Evolutionary conservation across 495 filamentous ascomycete genomes (phyloP), one percentile per base, ranked within the genome.

Genomic region (Pseudevernia furfuracea): DNA sequence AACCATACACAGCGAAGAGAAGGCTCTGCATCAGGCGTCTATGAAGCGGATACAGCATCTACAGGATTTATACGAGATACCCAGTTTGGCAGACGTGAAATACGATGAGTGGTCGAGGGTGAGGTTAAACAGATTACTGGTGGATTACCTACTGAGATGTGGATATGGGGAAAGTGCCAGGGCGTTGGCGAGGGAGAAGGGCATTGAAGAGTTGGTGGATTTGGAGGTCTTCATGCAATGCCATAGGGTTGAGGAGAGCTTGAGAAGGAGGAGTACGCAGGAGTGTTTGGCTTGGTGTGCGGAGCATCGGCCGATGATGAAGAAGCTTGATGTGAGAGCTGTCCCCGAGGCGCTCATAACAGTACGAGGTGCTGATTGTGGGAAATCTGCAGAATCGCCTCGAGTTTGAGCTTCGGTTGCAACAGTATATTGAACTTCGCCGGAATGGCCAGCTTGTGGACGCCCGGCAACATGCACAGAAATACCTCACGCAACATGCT

Each of bases 351-450:
- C 38, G 19, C 25, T 34, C 30, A 23, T 7, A 10, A 52, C n/a
- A 8, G 48, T 19, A 43, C 32, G 57, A 59, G 21, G 58, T 61
- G 57, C 72, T 80, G 66, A 81, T 64, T 23, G n/a, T 66, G 36
- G 34, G 49, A 32, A 52, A 23, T 37, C 38, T 39, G 23, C 74
- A 93, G 87, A 91, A 87, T 68, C 91, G 89, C 59, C 82, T 98
- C 36, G 95, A 97, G 73, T 94, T 96, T 72, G 88, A 96, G 80
- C 82, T 98, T 14, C 85, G 95, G n/a, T 79, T 95, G 68, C 94
- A 98, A 75, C 91, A 97, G 72, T 97, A 89, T 73, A 92, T 97
- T 67, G 94, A 97, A 72, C 80, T 97, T 63, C 82, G 95, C 59
- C 81, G 94, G 49, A 84, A 78, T 43, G 80, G 81, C 52, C 89